Evolutionary conservation across 345 rosid genomes (phyloP), one percentile per base, ranked within the genome.

Genomic region (Arabidopsis suecica): DNA sequence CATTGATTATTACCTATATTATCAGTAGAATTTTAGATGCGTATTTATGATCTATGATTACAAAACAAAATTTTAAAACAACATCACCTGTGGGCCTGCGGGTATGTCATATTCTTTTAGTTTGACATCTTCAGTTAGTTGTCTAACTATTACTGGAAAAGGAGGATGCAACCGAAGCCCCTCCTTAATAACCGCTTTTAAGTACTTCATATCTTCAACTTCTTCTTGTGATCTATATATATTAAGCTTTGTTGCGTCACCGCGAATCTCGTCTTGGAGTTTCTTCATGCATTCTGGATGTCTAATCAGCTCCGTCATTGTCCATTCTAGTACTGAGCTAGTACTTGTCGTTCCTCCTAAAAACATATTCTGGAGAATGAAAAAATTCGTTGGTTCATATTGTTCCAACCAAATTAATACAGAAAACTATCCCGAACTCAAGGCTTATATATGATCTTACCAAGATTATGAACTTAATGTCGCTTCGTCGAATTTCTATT

Each of bases 381-480:
- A 9, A n/a, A 42, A 56, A 1, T 18, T 48, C 51, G 0, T 38
- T 38, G 41, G 11, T 38, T 38, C 2, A 37, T 28, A 42, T 16
- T 16, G 5, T 16, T 7, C 23, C 10, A 48, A 48, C 51, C 5
- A 16, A 16, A 20, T 20, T 20, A 20, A 2, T 16, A 16, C 0
- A 47, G 0, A 7, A 48, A 3, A 23, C 51, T 48, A 16, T 16
- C n/a, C 20, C 1, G 5, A 45, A 1, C n/a, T 13, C 0, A 42
- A 14, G 18, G 18, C 8, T 2, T 14, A 50, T 73, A 22, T 1
- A 28, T 10, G 2, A 28, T 32, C 69, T 67, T 82, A 84, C 87
- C 83, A 81, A 40, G 49, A 81, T 53, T 13, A 85, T 14, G 66
- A 79, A 81, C 37, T 77, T 83, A 1, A 81, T 58, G 71, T 64